Conservation (phyloP, 2,329 filamentous ascomycete genomes). For the Cladosporium sp. region DNA sequence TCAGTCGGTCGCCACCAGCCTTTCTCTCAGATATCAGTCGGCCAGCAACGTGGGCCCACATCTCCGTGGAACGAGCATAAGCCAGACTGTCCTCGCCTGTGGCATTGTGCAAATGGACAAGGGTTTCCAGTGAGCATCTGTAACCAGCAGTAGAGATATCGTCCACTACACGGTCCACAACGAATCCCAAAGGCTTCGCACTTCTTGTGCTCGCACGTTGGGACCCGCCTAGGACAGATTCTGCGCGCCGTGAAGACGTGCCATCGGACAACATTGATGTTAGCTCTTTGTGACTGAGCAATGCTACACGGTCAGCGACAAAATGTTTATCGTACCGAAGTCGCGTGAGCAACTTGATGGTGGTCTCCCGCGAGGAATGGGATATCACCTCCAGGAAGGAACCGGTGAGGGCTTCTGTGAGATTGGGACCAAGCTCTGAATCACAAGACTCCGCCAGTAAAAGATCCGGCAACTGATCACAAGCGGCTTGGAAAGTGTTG, state of each 20-base stretch:
- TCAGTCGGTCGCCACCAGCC: slow-evolving; percentile 73
- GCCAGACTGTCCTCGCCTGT: slow-evolving; percentile 3
- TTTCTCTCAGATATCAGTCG: slow-evolving; percentile 77
- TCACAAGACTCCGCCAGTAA: background rate
- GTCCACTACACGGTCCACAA: slow-evolving; percentile 32
- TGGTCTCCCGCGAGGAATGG: slow-evolving; percentile 68
- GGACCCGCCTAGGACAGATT: slow-evolving; percentile 72
- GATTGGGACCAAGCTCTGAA: background rate
- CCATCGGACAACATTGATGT: slow-evolving; percentile 75
- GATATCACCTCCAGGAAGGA: slow-evolving; percentile 67
- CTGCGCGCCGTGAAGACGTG: slow-evolving; percentile 75
- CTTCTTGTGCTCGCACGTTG: slow-evolving; percentile 48
- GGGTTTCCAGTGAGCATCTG: slow-evolving; percentile 31
- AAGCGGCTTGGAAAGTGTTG: slow-evolving; percentile 74
- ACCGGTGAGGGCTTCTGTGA: background rate
- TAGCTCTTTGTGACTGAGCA: slow-evolving; percentile 73
- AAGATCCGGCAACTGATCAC: slow-evolving; percentile 40
- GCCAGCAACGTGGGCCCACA: slow-evolving; percentile 87
- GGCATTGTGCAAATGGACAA: slow-evolving; percentile 24
- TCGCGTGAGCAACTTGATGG: slow-evolving; percentile 77
- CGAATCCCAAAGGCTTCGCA: slow-evolving; percentile 31
- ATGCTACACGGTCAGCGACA: slow-evolving; percentile 76
- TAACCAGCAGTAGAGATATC: slow-evolving; percentile 26
- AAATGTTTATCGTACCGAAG: slow-evolving; percentile 86
- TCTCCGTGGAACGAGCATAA: slow-evolving; percentile 74